Evolutionary conservation across 1,139 yeast species (phyloP).

Genomic region (Suhomyces taliae): DNA sequence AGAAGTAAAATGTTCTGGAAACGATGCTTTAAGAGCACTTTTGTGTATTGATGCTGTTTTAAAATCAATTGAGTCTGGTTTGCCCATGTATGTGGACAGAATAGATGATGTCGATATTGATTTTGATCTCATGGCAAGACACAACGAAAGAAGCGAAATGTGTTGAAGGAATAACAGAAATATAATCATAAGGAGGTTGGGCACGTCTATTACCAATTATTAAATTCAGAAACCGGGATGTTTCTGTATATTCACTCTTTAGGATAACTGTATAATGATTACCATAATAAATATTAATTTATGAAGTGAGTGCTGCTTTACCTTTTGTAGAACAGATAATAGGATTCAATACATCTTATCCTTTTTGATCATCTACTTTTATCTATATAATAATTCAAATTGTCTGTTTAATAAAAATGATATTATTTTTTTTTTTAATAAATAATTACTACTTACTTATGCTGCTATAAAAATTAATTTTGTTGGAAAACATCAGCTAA

Average conservation of each 20-base stretch:
- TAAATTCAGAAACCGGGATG: no score
- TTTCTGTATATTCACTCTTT: no score
- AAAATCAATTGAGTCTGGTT: constrained; percentile 35
- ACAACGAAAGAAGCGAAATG: not conserved
- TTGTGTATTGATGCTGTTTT: constrained; percentile 43
- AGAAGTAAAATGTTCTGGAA: constrained; percentile 37
- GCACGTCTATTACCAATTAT: no score
- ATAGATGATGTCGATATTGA: constrained; percentile 22
- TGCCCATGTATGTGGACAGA: constrained; percentile 33
- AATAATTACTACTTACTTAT: constrained; percentile 7
- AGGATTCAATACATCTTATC: no score
- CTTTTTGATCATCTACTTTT: no score
- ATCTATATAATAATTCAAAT: not conserved
- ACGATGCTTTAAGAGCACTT: constrained; percentile 42
- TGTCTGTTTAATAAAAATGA: no score
- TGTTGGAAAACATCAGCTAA: constrained; percentile 69
- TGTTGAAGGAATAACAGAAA: no score
- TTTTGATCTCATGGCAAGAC: constrained; percentile 12
- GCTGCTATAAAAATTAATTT: constrained; percentile 5
- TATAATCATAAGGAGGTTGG: no score
- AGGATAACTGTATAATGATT: no score
- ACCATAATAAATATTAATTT: no score
- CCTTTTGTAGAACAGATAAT: no score
- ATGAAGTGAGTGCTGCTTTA: no score
- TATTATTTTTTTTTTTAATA: constrained; percentile 1